Evolutionary conservation across 73 alveolate genomes (phyloP).

Genomic region (Paramecium caudatum): DNA sequence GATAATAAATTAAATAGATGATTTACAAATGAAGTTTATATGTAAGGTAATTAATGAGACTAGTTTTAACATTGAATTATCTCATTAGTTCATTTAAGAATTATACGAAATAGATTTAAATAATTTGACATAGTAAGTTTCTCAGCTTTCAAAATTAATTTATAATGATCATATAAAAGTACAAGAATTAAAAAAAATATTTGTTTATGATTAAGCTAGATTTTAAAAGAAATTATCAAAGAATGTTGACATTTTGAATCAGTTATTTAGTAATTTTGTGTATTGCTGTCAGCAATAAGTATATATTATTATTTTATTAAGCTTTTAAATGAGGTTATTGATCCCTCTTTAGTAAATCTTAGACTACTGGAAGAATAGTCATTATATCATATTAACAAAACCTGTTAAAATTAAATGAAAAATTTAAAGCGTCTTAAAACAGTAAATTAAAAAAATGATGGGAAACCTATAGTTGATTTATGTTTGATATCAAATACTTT

Average conservation of each 20-base stretch:
- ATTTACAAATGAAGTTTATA: slow-evolving; percentile 4
- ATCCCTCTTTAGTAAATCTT: background rate
- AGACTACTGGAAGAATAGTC: background rate
- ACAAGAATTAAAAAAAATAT: background rate
- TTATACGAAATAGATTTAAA: slow-evolving; percentile 6
- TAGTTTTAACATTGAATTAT: background rate
- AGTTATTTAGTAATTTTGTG: slow-evolving; percentile 21
- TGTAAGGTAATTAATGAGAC: slow-evolving; percentile 7
- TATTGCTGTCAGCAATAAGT: slow-evolving; percentile 20
- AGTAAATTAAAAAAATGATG: background rate
- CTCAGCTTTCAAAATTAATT: background rate
- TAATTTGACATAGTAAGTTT: background rate
- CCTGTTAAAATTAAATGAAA: background rate
- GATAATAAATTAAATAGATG: background rate
- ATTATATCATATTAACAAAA: slow-evolving; percentile 17
- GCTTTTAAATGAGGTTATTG: background rate
- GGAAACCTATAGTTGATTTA: background rate
- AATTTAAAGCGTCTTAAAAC: background rate
- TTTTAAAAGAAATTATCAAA: background rate
- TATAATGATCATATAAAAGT: background rate
- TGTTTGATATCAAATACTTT: slow-evolving; percentile 44
- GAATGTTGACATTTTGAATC: background rate
- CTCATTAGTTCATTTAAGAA: slow-evolving; percentile 19
- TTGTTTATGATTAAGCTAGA: slow-evolving; percentile 21
- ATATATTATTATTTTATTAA: background rate